phyloP scores from a whole-genome alignment of 139 green algal genomes.

The Auxenochlorella pyrenoidosa region DNA sequence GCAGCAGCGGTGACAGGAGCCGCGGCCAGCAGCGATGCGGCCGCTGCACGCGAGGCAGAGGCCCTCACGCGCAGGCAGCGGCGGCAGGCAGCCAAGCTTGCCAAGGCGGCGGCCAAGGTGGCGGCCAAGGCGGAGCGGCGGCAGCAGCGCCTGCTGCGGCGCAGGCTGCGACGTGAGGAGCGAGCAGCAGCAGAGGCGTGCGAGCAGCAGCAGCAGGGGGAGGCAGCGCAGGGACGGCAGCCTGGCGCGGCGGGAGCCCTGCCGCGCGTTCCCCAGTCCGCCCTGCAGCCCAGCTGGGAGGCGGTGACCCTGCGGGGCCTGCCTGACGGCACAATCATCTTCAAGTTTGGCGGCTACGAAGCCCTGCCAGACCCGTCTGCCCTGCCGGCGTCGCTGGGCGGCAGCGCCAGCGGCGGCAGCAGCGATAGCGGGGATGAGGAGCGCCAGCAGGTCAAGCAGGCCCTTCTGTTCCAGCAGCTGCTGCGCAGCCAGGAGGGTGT shows the following conservation, averaged over 20 bases:
- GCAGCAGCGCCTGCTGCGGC: not conserved
- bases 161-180: not conserved
- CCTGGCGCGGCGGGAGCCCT: no score
- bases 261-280: not conserved
- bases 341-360: constrained; percentile 19
- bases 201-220: not conserved
- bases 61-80: not conserved
- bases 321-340: constrained; percentile 22
- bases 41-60: not conserved
- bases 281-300: not conserved
- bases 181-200: not conserved
- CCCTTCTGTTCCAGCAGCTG: not conserved
- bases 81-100: not conserved
- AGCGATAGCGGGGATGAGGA: not conserved
- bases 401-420: not conserved
- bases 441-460: not conserved
- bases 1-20: not conserved
- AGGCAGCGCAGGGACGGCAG: no score
- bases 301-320: constrained; percentile 4
- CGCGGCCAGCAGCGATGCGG: not conserved
- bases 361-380: not conserved
- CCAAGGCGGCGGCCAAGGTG: not conserved
- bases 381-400: not conserved
- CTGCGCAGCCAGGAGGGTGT: not conserved
- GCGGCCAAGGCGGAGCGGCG: not conserved